These are phyloP conservation scores for Phytophthora lateralis DNA, from an alignment of 352 stramenopile species.

Conservation along the genomic window DNA sequence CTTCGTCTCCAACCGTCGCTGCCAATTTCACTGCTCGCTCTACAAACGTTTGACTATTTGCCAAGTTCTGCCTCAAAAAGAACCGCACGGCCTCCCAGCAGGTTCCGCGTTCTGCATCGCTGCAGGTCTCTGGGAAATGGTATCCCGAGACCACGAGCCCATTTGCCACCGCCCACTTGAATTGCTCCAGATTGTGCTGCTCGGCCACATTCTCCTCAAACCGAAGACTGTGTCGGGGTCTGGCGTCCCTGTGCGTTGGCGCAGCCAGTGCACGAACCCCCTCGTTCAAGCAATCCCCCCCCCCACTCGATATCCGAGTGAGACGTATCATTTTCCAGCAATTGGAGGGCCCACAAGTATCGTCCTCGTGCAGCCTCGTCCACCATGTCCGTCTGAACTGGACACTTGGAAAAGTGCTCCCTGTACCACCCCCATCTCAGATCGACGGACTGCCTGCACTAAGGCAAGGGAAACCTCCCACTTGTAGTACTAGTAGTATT, in stretches of 20 bases:
- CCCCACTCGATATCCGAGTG: neutral
- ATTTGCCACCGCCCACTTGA: conserved; percentile 3
- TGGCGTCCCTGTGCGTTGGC: neutral
- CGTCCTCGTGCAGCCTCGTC: neutral
- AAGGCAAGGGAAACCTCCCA: conserved; percentile 1
- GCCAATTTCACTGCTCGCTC: neutral
- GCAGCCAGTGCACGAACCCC: neutral
- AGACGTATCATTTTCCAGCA: neutral
- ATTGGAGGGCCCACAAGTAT: conserved; percentile 1
- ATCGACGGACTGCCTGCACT: neutral
- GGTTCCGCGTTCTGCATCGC: neutral
- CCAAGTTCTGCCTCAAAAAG: neutral
- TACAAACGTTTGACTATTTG: neutral
- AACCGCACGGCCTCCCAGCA: neutral
- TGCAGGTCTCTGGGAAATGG: neutral
- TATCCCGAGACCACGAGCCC: neutral
- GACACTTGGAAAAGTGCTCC: conserved; percentile 3
- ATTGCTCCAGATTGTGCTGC: neutral
- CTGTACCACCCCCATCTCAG: neutral
- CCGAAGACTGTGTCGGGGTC: neutral
- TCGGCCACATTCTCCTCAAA: neutral
- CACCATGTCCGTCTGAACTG: neutral
- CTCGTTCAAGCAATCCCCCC: no score
- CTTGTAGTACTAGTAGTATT: conserved; percentile 3
- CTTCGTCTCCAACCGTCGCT: neutral